Base-by-base conservation (phyloP, 805 yeast genomes). In the Starmerella etchellsii region DNA sequence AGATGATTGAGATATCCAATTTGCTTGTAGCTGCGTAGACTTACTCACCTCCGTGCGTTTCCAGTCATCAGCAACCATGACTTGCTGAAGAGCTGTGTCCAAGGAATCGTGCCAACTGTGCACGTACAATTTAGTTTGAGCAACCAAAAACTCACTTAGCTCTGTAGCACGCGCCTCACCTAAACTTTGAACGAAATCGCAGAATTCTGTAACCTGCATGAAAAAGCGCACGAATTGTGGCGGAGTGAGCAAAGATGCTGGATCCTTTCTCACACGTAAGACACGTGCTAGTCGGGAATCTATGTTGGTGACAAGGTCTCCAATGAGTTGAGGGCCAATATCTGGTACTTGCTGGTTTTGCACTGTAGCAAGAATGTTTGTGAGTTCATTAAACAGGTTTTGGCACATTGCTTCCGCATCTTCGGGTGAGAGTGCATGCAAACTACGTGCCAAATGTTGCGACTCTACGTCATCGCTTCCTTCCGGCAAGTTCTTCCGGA, bases 121-220 rank as follows among this genome's bases (percentile, higher is more conserved):
- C 28, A 74, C 61, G 55, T 73, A 85, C 40, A 70, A 68, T 44
- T 69, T 74, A 3, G 79, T 68, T 47, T 82, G 94, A 25, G 70
- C 67, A n/a, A 69, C 71, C 14, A 85, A 60, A 52, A 76, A 71
- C 42, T 77, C 82, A 39, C 78, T 73, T 23, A 88, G 62, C n/a
- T 73, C 76, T 22, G 74, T 67, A 13, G 69, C 58, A 7, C 71
- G 67, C 6, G 26, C 34, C 13, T 6, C 13, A 14, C 34, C 31
- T 4, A 87, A 71, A 13, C 75, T 67, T 58, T 91, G 97, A 57
- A 94, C 82, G 54, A 84, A 94, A 36, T 72, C 73, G 31, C 85
- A 65, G 55, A 87, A 87, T 19, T 78, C 66, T 0, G 78, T 71
- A 41, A 76, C 74, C 13, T 81, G 63, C 2, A 79, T 66, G 58